Base-by-base conservation (phyloP, 345 rosid species). In the Laguncularia racemosa region DNA sequence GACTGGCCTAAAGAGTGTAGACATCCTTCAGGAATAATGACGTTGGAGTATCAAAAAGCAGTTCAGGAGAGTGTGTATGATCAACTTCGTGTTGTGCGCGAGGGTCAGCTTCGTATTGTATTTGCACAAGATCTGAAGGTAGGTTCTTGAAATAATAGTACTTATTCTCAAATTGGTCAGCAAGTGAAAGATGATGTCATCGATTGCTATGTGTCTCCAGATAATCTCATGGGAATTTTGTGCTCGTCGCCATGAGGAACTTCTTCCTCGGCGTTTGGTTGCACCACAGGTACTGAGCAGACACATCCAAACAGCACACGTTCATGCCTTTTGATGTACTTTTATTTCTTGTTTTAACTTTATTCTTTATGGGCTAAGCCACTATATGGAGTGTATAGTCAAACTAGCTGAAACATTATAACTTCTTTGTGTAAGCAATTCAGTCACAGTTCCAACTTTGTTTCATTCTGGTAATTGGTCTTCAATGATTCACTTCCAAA, bases 221-320 rank as follows among this genome's bases (percentile, higher is more conserved):
- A 89, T 93, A 65, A 69, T 93, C 65, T 87, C 91, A 20, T 93
- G 99, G 99, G 99, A 93, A 71, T 93, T 89, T 67, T 93, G 99
- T 78, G 91, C 91, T 12, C 87, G 87, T 5, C 83, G 79, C 19
- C 99, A 89, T 72, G 97, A 93, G 78, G 96, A 93, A 74, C 86
- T 93, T 48, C 93, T 86, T 66, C 99, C 96, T 61, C 91, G 99
- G 28, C 89, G 91, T 59, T 74, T 89, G 74, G 92, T 93, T 72
- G 91, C 89, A 46, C 97, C 99, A 14, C 97, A 93, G 91, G 99
- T 93, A 73, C 58, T 26, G 10, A 64, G 18, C 52, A 20, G 56
- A 57, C 16, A 57, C 16, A n/a, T 59, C 49, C 38, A 12, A 2
- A 21, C n/a, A 46, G 40, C 11, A 4, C 40, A 3, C 7, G 11